phyloP scores from a whole-genome alignment of 192 early-diverging fungal genomes.

The Chytriomyces sp. region DNA sequence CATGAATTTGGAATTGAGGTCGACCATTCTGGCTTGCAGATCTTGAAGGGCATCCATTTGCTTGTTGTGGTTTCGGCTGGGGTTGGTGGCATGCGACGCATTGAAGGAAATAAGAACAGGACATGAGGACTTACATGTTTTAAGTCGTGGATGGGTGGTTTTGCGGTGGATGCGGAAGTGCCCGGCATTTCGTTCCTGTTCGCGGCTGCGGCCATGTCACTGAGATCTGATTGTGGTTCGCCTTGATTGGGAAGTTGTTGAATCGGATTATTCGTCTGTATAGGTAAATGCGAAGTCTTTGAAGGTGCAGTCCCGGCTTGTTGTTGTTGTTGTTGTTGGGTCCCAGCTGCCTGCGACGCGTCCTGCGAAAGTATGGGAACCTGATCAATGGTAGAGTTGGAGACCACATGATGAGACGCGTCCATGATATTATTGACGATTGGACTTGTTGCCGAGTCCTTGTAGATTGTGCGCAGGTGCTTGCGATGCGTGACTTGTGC shows the following conservation, averaged over 20 bases:
- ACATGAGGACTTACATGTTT: not conserved
- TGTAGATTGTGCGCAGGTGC: not conserved
- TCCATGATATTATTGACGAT: not conserved
- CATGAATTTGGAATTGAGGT: conserved; percentile 16
- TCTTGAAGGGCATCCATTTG: conserved; percentile 24
- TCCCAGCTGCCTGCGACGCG: no score
- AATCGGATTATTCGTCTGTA: not conserved
- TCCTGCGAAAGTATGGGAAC: not conserved
- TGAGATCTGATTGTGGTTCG: not conserved
- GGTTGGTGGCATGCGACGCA: not conserved
- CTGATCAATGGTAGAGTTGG: no score
- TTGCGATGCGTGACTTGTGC: not conserved
- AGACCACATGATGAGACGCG: no score
- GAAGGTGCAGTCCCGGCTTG: not conserved
- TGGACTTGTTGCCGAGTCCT: conserved; percentile 10
- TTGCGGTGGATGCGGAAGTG: no score
- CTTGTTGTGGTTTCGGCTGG: not conserved
- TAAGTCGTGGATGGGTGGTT: not conserved
- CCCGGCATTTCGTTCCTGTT: not conserved
- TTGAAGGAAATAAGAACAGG: not conserved
- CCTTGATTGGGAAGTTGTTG: not conserved
- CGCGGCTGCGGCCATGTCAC: not conserved
- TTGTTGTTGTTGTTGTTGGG: not conserved
- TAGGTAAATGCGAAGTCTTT: not conserved
- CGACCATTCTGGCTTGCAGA: conserved; percentile 4